A percentile compares a stretch with the other conserved stretches of the same genome.
These are phyloP conservation scores for Gyromitra esculenta DNA, from an alignment of 2,329 filamentous ascomycete genomes.

Conservation along the genomic window DNA sequence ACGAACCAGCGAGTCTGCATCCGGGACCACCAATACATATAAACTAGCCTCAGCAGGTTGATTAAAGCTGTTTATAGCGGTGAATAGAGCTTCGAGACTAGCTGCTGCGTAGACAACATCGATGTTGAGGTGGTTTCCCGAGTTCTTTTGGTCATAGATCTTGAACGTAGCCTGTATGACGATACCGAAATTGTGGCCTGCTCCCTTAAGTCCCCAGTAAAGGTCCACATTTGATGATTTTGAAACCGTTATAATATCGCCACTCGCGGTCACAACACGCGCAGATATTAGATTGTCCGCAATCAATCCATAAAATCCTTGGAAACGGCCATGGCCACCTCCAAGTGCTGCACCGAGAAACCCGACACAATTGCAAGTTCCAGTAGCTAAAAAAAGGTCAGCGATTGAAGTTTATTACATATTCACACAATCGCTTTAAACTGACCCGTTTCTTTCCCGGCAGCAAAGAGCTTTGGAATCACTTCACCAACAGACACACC, in stretches of 20 bases:
- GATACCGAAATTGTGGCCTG: conserved; percentile 70
- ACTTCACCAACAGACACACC: conserved; percentile 14
- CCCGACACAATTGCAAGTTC: conserved; percentile 55
- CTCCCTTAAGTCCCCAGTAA: conserved; percentile 68
- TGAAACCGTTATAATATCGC: conserved; percentile 63
- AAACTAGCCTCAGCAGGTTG: conserved; percentile 16
- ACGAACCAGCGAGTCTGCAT: not conserved
- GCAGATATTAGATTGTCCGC: conserved; percentile 61
- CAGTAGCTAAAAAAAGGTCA: conserved; percentile 7
- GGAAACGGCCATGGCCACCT: conserved; percentile 56
- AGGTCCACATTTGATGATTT: conserved; percentile 64
- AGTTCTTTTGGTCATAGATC: conserved; percentile 61
- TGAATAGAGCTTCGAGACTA: conserved; percentile 24
- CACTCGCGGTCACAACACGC: conserved; percentile 62
- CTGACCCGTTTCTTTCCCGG: conserved; percentile 28
- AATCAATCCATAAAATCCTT: conserved; percentile 58
- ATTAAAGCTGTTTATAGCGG: conserved; percentile 24
- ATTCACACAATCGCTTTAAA: not conserved
- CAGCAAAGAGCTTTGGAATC: not conserved
- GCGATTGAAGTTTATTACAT: too few relatives aligned
- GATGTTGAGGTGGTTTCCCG: conserved; percentile 1
- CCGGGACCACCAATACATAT: not conserved
- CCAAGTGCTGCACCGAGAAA: conserved; percentile 56
- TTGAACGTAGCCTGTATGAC: conserved; percentile 65
- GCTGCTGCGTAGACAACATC: conserved; percentile 19